Evolutionary conservation across 2,329 filamentous ascomycete genomes (phyloP).

Genomic region (Fusarium cyanostomum): DNA sequence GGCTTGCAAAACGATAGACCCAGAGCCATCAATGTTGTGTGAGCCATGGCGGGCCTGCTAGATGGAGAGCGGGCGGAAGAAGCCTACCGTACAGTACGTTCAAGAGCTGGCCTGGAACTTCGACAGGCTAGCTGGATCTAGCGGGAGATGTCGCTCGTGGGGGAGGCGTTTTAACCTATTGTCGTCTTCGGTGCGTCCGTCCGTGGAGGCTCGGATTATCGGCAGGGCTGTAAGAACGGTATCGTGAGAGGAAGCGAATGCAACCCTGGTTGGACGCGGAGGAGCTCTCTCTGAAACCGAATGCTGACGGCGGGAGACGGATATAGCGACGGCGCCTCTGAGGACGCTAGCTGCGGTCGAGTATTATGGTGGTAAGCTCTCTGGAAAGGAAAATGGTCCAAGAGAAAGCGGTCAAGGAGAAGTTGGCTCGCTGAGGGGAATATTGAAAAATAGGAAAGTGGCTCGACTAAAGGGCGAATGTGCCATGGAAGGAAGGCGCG

Average conservation of each 20-base stretch:
- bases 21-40: constrained; percentile 6
- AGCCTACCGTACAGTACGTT: constrained; percentile 31
- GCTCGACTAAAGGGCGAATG: too few species aligned
- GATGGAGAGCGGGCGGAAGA: constrained; percentile 3
- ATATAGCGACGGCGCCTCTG: neutral
- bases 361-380: neutral
- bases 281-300: constrained; percentile 8
- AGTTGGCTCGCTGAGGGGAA: neutral
- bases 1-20: neutral
- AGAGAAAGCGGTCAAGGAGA: neutral
- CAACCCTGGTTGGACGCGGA: constrained; percentile 2
- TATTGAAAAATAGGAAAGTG: too few species aligned
- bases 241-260: neutral
- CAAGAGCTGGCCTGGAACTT: constrained; percentile 33
- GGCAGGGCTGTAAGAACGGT: neutral
- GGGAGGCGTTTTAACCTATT: constrained; percentile 26
- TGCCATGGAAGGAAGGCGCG: neutral
- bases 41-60: neutral
- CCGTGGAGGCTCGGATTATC: too few species aligned
- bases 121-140: constrained; percentile 25
- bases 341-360: neutral
- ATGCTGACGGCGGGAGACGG: neutral
- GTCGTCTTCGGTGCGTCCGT: constrained; percentile 28
- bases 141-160: constrained; percentile 14
- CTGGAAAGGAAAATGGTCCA: too few species aligned